Percentiles rank a stretch among this genome's conserved stretches.
These are phyloP conservation scores for Globisporangium parvum DNA, from an alignment of 352 stramenopile genomes.

Conservation along the genomic window DNA sequence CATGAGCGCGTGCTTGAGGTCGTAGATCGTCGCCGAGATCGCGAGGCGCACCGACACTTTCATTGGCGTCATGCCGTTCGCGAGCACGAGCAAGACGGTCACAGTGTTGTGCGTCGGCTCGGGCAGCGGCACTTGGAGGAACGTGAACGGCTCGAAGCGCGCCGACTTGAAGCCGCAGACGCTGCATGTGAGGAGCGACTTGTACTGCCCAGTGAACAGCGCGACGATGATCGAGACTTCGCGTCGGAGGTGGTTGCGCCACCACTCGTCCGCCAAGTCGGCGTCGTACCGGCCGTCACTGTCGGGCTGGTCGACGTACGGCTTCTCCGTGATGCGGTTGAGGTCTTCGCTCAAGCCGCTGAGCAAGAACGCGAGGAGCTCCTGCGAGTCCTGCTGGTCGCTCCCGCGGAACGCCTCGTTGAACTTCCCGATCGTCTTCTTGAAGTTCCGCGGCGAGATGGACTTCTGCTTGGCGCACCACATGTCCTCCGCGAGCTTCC, in stretches of 20 bases:
- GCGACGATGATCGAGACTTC: slow-evolving; percentile 98
- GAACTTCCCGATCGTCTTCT: slow-evolving; percentile 92
- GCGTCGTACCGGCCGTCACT: slow-evolving; percentile 96
- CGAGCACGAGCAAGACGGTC: slow-evolving; percentile 72
- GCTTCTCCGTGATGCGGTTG: slow-evolving; percentile 95
- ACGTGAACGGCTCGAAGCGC: slow-evolving; percentile 93
- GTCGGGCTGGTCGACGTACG: slow-evolving; percentile 97
- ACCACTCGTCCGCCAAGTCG: slow-evolving; percentile 99
- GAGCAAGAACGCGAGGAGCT: slow-evolving; percentile 95
- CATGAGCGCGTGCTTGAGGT: slow-evolving; percentile 82
- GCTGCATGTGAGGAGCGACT: slow-evolving; percentile 95
- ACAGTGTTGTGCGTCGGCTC: slow-evolving; percentile 85
- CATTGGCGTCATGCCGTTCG: slow-evolving; percentile 62
- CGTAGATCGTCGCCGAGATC: slow-evolving; percentile 81
- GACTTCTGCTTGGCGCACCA: slow-evolving; percentile 94
- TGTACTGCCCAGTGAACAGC: slow-evolving; percentile 99
- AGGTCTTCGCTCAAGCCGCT: slow-evolving; percentile 98
- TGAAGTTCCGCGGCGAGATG: slow-evolving; percentile 91
- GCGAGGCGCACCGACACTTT: slow-evolving; percentile 76
- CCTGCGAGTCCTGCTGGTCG: slow-evolving; percentile 97
- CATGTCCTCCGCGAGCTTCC: slow-evolving; percentile 94
- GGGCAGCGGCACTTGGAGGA: slow-evolving; percentile 80
- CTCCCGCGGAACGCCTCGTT: slow-evolving; percentile 95
- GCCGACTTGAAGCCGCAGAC: slow-evolving; percentile 93
- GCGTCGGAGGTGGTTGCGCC: slow-evolving; percentile 95